Evolutionary conservation across 352 stramenopile species (phyloP), one percentile per base, ranked within the genome.

Genomic region (Phytophthora pini): DNA sequence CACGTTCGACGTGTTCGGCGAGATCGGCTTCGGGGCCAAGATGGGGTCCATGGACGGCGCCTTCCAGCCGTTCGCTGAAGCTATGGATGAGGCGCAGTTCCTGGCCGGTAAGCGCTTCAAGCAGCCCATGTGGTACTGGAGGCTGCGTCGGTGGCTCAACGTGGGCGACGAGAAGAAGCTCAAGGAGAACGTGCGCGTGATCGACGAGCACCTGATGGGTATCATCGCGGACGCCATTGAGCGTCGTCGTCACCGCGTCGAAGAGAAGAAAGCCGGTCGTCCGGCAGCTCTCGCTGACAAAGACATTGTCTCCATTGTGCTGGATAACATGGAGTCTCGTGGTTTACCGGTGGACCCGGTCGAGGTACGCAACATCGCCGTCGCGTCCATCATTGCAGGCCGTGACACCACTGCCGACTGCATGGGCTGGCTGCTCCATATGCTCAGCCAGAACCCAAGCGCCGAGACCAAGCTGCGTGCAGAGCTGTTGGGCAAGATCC

Each of bases 361-460:
- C 5, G 65, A 79, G 22, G 56, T 92, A 36, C 78, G 80, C 5
- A 70, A 92, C 50, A 83, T 94, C 31, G 74, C 87, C 7, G 65
- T 94, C 12, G 84, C 78, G n/a, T 85, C 91, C 22, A 67, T 94
- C 31, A 80, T 94, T 40, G 84, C 80, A 24, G 86, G 84, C 24
- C 70, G 83, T 5, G 84, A 94, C 59, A 92, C 86, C 8, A 91
- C 83, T 22, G 79, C 80, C 0, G 77, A 82, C 44, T 72, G 77
- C 11, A 72, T 94, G 45, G 59, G 63, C 17, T 94, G 86, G 84
- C 66, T 76, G 31, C 60, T 76, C 52, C 56, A 68, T 31, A 20
- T 65, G 22, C 45, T 79, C 6, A 63, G 48, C n/a, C 45, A 74
- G 51, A 68, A 76, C 38, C 71, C 68, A 4, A 36, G 17, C 2